Evolutionary conservation across 2,329 filamentous ascomycete species (phyloP), one percentile per base, ranked within the genome.

Genomic region (Lomentospora prolificans): DNA sequence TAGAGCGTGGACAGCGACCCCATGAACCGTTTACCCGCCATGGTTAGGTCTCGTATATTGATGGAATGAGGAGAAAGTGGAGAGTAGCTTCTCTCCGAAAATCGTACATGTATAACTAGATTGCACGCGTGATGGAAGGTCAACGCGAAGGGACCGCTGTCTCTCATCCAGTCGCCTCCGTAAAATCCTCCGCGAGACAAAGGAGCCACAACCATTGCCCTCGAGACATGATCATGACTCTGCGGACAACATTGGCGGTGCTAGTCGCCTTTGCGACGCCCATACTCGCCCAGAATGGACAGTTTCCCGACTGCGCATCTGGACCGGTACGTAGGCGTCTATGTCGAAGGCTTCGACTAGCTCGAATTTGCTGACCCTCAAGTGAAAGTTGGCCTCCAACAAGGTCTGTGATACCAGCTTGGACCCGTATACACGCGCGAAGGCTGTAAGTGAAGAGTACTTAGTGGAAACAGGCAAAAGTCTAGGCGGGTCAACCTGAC

Each of bases 261-360:
- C 39, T 55, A 4, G 53, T 41, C 25, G 53, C 53, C 25, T 44
- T 55, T 27, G 27, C 28, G 3, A 8, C 27, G 3, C 41, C 53
- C 10, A 25, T 55, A 14, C n/a, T 55, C 27, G 53, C 53, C 14
- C 39, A 55, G 24, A 55, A 55, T 27, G 53, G 53, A 14, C 22
- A 27, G 41, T 55, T 55, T 19, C 53, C 53, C 10, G 28, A 55
- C 53, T 55, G 53, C 27, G 53, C 53, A 12, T 31, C 27, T 31
- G 53, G 53, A 9, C 41, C 53, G 24, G 53, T 55, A 55, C n/a
- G 53, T n/a, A n/a, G n/a, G n/a, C n/a, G n/a, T n/a, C n/a, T n/a
- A n/a, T n/a, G n/a, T n/a, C n/a, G n/a, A n/a, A n/a, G n/a, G n/a
- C n/a, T n/a, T n/a, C n/a, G n/a, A n/a, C n/a, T n/a, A n/a, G n/a